These are phyloP conservation scores for Yarrowia osloensis DNA, from an alignment of 805 yeast species.

Conservation along the genomic window DNA sequence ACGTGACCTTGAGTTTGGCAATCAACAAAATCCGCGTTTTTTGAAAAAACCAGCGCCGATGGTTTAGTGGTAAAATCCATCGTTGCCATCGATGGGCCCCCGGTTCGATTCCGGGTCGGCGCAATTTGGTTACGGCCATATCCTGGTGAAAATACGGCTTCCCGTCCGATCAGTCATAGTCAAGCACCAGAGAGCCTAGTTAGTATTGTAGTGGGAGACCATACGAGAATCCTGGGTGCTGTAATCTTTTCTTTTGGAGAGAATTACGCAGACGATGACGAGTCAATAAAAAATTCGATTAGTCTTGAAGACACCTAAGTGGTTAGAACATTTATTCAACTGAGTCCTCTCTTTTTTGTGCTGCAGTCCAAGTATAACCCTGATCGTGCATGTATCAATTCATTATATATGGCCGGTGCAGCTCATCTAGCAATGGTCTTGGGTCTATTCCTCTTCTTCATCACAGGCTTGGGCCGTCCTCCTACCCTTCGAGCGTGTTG, in stretches of 20 bases:
- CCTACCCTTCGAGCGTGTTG: slow-evolving; percentile 7
- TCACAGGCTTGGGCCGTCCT: background rate
- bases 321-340: slow-evolving; percentile 28
- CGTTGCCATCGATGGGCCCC: slow-evolving; percentile 30
- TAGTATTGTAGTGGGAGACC: slow-evolving; percentile 31
- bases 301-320: slow-evolving; percentile 30
- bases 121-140: slow-evolving; percentile 30
- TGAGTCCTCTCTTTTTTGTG: slow-evolving; percentile 1
- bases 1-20: background rate
- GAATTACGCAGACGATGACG: slow-evolving; percentile 8
- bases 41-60: background rate
- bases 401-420: background rate
- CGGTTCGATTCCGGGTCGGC: slow-evolving; percentile 30
- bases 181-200: slow-evolving; percentile 31
- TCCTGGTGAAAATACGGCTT: slow-evolving; percentile 31
- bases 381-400: too few species aligned
- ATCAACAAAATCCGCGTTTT: background rate
- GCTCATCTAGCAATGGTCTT: background rate
- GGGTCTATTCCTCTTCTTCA: background rate
- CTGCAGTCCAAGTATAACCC: background rate
- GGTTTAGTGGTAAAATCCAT: slow-evolving; percentile 29
- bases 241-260: slow-evolving; percentile 25
- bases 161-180: slow-evolving; percentile 31
- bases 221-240: slow-evolving; percentile 31
- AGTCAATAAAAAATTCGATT: slow-evolving; percentile 24